Percentiles rank a stretch among this genome's conserved stretches.
Conservation (phyloP, 345 rosid species). For the Cardamine resedifolia region DNA sequence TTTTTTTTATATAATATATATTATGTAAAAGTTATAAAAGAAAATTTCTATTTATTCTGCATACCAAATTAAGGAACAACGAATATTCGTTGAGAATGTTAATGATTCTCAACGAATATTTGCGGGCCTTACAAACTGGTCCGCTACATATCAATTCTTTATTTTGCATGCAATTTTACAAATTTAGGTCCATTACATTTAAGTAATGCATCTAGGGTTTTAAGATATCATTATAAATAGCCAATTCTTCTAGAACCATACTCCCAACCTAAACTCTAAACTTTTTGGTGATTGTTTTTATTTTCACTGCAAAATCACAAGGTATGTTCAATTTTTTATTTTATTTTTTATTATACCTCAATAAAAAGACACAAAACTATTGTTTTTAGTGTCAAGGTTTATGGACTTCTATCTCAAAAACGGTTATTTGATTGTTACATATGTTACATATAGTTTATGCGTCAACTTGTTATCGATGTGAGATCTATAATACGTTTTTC, state of each 20-base stretch:
- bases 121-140: too few relatives aligned
- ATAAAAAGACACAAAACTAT: neutral
- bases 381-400: neutral
- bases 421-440: too few relatives aligned
- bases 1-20: too few relatives aligned
- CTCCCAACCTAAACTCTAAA: neutral
- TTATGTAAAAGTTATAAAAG: too few relatives aligned
- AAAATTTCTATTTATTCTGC: too few relatives aligned
- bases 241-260: neutral
- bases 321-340: neutral
- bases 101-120: too few relatives aligned
- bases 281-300: neutral
- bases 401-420: neutral
- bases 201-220: neutral
- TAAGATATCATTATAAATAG: neutral
- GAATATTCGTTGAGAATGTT: too few relatives aligned
- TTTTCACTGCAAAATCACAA: neutral
- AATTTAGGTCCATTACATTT: neutral
- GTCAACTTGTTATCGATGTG: too few relatives aligned
- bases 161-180: too few relatives aligned
- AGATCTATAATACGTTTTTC: too few relatives aligned
- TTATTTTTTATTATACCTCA: neutral
- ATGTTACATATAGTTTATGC: too few relatives aligned
- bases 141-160: neutral
- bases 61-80: neutral